Conservation (phyloP, 2,329 filamentous ascomycete genomes). For the Colletotrichum incanum region DNA sequence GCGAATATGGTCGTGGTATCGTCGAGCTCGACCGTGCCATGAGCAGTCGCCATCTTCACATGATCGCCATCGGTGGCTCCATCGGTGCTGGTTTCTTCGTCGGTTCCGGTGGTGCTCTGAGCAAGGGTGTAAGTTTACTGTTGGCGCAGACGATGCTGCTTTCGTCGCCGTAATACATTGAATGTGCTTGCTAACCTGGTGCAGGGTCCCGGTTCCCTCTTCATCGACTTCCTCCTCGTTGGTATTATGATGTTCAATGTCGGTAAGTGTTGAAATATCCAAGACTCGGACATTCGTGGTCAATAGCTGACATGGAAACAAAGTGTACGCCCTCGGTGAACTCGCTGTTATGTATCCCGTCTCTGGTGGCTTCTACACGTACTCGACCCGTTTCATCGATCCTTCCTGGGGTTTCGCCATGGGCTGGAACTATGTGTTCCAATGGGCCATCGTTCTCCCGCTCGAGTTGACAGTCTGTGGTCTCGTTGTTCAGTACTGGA, state of each 20-base stretch:
- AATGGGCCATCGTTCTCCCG: constrained; percentile 66
- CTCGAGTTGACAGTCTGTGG: constrained; percentile 67
- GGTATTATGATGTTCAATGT: constrained; percentile 75
- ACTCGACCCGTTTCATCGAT: constrained; percentile 73
- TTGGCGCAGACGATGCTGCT: background rate
- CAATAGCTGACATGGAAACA: background rate
- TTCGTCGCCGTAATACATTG: background rate
- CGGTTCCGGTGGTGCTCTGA: constrained; percentile 69
- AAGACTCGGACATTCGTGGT: fast-evolving
- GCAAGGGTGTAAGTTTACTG: constrained; percentile 55
- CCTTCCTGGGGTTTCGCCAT: constrained; percentile 73
- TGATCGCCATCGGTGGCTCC: constrained; percentile 75
- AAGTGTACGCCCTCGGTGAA: constrained; percentile 73
- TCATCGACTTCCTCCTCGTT: constrained; percentile 69
- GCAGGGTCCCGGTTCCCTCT: constrained; percentile 58
- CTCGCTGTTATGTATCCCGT: constrained; percentile 74
- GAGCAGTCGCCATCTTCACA: constrained; percentile 72
- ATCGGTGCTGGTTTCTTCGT: constrained; percentile 77
- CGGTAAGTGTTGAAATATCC: constrained; percentile 14
- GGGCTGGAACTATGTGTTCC: constrained; percentile 67
- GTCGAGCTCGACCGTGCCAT: constrained; percentile 62
- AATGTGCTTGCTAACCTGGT: background rate
- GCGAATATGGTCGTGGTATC: constrained; percentile 42
- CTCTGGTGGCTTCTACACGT: constrained; percentile 75
- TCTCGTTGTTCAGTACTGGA: constrained; percentile 68